Evolutionary conservation across 1,139 yeast species (phyloP).

Genomic region (Scheffersomyces parashehatae): DNA sequence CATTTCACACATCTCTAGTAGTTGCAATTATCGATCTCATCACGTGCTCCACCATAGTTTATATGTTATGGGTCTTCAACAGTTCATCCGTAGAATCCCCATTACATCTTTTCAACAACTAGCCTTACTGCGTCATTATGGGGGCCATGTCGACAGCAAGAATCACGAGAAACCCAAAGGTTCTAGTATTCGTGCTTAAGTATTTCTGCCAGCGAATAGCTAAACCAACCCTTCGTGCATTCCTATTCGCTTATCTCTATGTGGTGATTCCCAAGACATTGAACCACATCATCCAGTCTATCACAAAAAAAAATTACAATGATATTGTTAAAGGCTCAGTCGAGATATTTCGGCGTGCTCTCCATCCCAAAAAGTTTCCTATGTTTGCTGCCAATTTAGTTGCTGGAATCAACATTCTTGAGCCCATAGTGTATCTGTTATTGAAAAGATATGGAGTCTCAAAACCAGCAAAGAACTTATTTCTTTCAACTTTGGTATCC

Average conservation of each 20-base stretch:
- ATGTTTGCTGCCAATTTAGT: conserved; percentile 31
- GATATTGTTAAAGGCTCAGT: conserved; percentile 13
- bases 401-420: conserved; percentile 28
- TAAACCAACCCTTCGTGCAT: conserved; percentile 31
- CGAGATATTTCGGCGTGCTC: conserved; percentile 21
- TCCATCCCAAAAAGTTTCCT: conserved; percentile 33
- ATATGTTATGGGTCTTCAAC: too few species aligned
- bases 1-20: too few species aligned
- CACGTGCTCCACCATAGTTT: too few species aligned
- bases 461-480: conserved; percentile 21
- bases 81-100: too few species aligned
- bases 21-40: too few species aligned
- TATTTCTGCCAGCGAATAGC: conserved; percentile 12
- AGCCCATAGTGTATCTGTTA: conserved; percentile 26
- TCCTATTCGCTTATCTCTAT: conserved; percentile 37
- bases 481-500: conserved; percentile 31
- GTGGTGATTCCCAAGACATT: conserved; percentile 33
- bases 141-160: too few species aligned
- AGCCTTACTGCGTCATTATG: too few species aligned
- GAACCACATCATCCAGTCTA: conserved; percentile 16
- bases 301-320: conserved; percentile 12
- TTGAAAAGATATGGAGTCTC: conserved; percentile 12
- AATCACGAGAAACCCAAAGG: too few species aligned
- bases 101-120: too few species aligned
- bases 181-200: too few species aligned